Conservation (phyloP, 441 rosid species). For the Isatis lusitanica region DNA sequence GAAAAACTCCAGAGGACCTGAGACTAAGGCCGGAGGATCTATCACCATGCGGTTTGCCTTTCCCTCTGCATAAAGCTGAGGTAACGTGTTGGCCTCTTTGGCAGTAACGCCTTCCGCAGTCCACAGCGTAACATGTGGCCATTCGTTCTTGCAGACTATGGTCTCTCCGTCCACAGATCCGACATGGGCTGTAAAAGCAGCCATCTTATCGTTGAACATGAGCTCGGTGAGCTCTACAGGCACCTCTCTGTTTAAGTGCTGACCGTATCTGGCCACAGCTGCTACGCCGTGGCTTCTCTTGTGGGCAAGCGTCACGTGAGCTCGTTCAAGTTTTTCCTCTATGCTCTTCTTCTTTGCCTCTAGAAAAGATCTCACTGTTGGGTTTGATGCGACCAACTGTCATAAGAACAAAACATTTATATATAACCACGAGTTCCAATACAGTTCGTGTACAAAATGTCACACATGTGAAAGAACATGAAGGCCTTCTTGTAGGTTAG, state of each 20-base stretch:
- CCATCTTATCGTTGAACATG: conserved; percentile 70
- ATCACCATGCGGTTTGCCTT: conserved; percentile 68
- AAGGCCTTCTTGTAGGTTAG: neutral
- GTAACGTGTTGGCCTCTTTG: conserved; percentile 75
- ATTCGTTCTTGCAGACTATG: conserved; percentile 62
- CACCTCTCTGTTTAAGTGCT: conserved; percentile 50
- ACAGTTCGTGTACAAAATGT: neutral
- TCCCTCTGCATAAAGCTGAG: conserved; percentile 59
- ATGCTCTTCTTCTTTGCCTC: conserved; percentile 50
- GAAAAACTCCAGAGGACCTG: conserved; percentile 65
- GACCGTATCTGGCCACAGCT: conserved; percentile 69
- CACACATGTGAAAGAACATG: neutral
- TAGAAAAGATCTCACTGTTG: conserved; percentile 50
- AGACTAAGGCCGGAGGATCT: conserved; percentile 59
- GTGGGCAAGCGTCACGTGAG: conserved; percentile 93
- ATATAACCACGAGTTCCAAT: neutral
- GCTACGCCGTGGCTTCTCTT: conserved; percentile 89
- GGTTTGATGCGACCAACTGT: conserved; percentile 59
- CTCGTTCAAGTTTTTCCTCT: conserved; percentile 49
- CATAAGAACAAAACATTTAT: conserved; percentile 13
- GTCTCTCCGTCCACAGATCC: conserved; percentile 75
- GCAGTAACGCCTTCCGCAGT: conserved; percentile 68
- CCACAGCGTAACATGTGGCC: conserved; percentile 92
- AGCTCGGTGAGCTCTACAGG: conserved; percentile 72
- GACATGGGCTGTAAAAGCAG: conserved; percentile 66